Conservation (phyloP, 192 early-diverging fungal genomes). For the Podochytrium sp. region DNA sequence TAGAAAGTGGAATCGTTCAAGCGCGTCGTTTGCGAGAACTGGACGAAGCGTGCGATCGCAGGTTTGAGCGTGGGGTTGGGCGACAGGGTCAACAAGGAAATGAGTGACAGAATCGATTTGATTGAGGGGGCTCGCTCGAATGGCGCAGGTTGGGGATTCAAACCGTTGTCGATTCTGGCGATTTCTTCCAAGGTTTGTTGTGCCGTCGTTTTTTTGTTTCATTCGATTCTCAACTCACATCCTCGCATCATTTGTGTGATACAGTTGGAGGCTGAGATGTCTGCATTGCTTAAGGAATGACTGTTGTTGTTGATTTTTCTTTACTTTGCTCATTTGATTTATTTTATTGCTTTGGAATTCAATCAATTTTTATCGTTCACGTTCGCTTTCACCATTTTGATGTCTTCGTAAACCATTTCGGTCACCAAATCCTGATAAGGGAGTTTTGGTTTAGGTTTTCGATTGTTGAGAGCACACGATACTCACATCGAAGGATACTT, state of each 20-base stretch:
- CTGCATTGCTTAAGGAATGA: not conserved
- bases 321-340: not conserved
- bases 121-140: no score
- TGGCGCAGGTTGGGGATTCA: no score
- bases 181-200: not conserved
- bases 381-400: conserved; percentile 14
- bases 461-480: no score
- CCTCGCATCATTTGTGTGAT: not conserved
- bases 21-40: no score
- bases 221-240: no score
- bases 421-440: conserved; percentile 7
- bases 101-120: no score
- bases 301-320: not conserved
- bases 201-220: not conserved
- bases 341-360: not conserved
- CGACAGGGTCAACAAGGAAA: no score
- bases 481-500: conserved; percentile 70
- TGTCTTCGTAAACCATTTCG: conserved; percentile 23
- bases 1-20: no score
- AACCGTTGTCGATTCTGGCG: not conserved
- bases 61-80: no score
- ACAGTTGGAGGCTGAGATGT: not conserved
- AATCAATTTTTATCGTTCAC: not conserved
- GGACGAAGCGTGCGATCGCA: no score
- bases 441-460: no score